Evolutionary conservation across 805 yeast genomes (phyloP).

Genomic region (Saccharomyces kudriavzevii): DNA sequence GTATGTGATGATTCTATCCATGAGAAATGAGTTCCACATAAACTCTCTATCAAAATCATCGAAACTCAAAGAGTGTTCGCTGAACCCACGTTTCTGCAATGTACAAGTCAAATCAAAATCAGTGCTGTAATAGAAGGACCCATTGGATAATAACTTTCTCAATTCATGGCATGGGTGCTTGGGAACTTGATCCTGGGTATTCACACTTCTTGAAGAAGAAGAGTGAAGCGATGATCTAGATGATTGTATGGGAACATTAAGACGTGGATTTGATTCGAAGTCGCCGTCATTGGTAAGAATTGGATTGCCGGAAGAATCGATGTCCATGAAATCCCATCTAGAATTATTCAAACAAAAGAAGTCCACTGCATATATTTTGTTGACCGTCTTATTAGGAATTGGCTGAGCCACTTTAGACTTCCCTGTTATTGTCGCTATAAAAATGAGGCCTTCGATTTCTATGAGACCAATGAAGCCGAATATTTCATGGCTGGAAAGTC

Average conservation of each 20-base stretch:
- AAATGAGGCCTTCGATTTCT: conserved; percentile 56
- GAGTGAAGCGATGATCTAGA: conserved; percentile 27
- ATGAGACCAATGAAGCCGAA: conserved; percentile 81
- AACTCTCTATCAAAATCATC: conserved; percentile 69
- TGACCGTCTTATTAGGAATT: conserved; percentile 65
- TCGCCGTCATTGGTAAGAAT: conserved; percentile 25
- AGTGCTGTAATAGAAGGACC: conserved; percentile 85
- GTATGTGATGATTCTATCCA: conserved; percentile 69
- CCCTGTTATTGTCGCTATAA: conserved; percentile 72
- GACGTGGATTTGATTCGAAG: not conserved
- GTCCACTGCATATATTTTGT: conserved; percentile 74
- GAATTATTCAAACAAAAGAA: conserved; percentile 65
- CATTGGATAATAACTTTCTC: conserved; percentile 69
- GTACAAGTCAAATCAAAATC: conserved; percentile 89
- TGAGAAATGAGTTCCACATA: conserved; percentile 95
- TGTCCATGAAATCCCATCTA: conserved; percentile 73
- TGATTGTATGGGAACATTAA: conserved; percentile 1
- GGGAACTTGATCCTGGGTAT: conserved; percentile 24
- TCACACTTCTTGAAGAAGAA: conserved; percentile 22
- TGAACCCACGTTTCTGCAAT: conserved; percentile 65
- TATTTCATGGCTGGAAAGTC: conserved; percentile 38
- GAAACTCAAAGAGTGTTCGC: conserved; percentile 36
- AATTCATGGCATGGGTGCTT: conserved; percentile 80
- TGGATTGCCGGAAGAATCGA: conserved; percentile 63
- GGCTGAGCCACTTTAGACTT: conserved; percentile 76